Percentiles rank a stretch among this genome's conserved stretches.
Evolutionary conservation across 306 rosid genomes (phyloP).

Genomic region (Prunus mira): DNA sequence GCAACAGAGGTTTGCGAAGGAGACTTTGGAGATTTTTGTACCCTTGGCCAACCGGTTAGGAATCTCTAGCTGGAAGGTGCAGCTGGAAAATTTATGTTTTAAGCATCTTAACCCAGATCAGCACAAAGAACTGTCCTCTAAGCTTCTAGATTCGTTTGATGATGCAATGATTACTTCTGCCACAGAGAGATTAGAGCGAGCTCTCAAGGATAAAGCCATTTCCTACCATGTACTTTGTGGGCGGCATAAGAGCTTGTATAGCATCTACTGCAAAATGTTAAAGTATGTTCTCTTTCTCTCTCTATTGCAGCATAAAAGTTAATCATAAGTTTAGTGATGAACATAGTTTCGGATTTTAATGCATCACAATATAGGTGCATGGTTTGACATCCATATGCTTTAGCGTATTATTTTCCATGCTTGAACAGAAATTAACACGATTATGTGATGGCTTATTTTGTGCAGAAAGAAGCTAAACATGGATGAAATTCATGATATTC

Average conservation of each 20-base stretch:
- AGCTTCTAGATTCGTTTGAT: slow-evolving; percentile 71
- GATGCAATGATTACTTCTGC: slow-evolving; percentile 81
- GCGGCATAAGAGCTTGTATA: slow-evolving; percentile 89
- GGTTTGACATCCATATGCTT: background rate
- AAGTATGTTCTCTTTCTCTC: slow-evolving; percentile 50
- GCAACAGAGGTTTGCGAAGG: slow-evolving; percentile 92
- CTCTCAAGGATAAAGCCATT: slow-evolving; percentile 64
- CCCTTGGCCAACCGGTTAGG: slow-evolving; percentile 95
- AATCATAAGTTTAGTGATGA: background rate
- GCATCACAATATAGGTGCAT: background rate
- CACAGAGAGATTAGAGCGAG: slow-evolving; percentile 50
- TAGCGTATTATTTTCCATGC: slow-evolving; percentile 9
- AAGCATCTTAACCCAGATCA: slow-evolving; percentile 78
- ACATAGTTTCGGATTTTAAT: background rate
- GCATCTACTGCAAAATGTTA: slow-evolving; percentile 81
- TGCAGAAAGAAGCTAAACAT: slow-evolving; percentile 79
- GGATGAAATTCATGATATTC: slow-evolving; percentile 88
- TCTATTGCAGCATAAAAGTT: background rate
- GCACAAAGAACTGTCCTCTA: slow-evolving; percentile 67
- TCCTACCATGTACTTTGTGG: slow-evolving; percentile 80
- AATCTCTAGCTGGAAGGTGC: slow-evolving; percentile 90
- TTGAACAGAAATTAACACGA: slow-evolving; percentile 6
- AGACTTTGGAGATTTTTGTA: slow-evolving; percentile 94
- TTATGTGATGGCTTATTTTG: slow-evolving; percentile 14
- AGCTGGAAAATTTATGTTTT: slow-evolving; percentile 79